These are phyloP conservation scores for Lineolata rhizophorae DNA, from an alignment of 495 filamentous ascomycete species.

Conservation along the genomic window DNA sequence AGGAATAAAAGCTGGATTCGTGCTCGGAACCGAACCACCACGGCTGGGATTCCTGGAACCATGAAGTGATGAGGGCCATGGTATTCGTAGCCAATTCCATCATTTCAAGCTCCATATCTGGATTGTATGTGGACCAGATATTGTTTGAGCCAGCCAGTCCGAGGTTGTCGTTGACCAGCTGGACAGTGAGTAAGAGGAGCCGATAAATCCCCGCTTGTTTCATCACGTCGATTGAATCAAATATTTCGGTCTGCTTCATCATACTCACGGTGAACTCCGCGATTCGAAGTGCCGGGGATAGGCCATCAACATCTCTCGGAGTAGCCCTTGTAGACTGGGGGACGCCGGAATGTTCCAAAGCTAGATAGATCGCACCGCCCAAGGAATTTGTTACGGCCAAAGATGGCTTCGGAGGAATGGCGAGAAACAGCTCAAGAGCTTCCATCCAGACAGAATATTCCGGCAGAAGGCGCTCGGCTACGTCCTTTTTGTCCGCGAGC, in stretches of 20 bases:
- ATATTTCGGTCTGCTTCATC: constrained; percentile 17
- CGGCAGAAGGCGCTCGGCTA: constrained; percentile 27
- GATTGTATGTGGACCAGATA: constrained; percentile 24
- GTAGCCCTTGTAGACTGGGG: constrained; percentile 7
- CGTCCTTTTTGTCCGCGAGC: constrained; percentile 10
- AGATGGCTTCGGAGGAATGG: constrained; percentile 31
- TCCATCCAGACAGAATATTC: constrained; percentile 23
- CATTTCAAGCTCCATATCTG: constrained; percentile 34
- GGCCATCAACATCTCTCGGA: constrained; percentile 39
- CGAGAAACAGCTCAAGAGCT: constrained; percentile 37
- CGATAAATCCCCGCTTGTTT: constrained; percentile 12
- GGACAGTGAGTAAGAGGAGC: constrained; percentile 29
- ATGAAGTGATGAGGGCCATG: constrained; percentile 28
- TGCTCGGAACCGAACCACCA: constrained; percentile 1
- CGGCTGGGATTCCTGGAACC: constrained; percentile 16
- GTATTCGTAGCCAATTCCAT: constrained; percentile 36
- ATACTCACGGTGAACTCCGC: constrained; percentile 39
- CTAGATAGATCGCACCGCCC: constrained; percentile 46
- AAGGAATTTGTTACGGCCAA: constrained; percentile 51
- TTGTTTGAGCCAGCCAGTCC: constrained; percentile 33
- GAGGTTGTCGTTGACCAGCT: constrained; percentile 41
- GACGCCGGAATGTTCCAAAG: constrained; percentile 7
- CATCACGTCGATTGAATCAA: constrained; percentile 4
- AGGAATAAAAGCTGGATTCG: constrained; percentile 1
- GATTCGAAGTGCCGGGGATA: constrained; percentile 52